Evolutionary conservation across 441 rosid species (phyloP).

Genomic region (Adansonia rubrostipa): DNA sequence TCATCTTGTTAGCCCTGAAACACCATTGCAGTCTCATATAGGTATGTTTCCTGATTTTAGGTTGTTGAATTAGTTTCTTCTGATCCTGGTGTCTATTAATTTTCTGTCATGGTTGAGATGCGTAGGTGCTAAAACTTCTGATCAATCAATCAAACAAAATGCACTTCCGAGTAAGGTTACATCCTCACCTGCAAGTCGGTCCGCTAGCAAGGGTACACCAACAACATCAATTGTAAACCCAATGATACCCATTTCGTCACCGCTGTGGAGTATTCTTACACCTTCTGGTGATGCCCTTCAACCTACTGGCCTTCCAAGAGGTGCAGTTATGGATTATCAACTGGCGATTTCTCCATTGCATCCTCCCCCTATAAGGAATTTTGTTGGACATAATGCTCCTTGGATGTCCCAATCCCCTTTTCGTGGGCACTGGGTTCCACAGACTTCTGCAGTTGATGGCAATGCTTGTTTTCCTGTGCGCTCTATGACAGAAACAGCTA

Average conservation of each 20-base stretch:
- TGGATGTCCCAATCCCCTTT: slow-evolving; percentile 85
- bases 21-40: slow-evolving; percentile 70
- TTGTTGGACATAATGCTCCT: slow-evolving; percentile 61
- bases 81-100: slow-evolving; percentile 17
- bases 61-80: slow-evolving; percentile 16
- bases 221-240: slow-evolving; percentile 55
- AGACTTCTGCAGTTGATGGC: slow-evolving; percentile 59
- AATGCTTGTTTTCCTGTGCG: slow-evolving; percentile 60
- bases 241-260: slow-evolving; percentile 79
- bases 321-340: slow-evolving; percentile 65
- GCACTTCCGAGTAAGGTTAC: slow-evolving; percentile 52
- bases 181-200: slow-evolving; percentile 57
- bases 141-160: slow-evolving; percentile 60
- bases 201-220: slow-evolving; percentile 61
- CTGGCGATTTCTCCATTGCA: slow-evolving; percentile 67
- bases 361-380: slow-evolving; percentile 63
- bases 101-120: slow-evolving; percentile 30
- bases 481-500: slow-evolving; percentile 64
- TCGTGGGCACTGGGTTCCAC: slow-evolving; percentile 78
- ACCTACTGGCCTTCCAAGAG: slow-evolving; percentile 63
- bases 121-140: slow-evolving; percentile 54
- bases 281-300: slow-evolving; percentile 64
- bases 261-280: slow-evolving; percentile 80
- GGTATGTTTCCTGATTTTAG: slow-evolving; percentile 46
- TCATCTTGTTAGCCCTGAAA: slow-evolving; percentile 56